Conservation (phyloP, 2,329 filamentous ascomycete species). For the Exophiala oligosperma region DNA sequence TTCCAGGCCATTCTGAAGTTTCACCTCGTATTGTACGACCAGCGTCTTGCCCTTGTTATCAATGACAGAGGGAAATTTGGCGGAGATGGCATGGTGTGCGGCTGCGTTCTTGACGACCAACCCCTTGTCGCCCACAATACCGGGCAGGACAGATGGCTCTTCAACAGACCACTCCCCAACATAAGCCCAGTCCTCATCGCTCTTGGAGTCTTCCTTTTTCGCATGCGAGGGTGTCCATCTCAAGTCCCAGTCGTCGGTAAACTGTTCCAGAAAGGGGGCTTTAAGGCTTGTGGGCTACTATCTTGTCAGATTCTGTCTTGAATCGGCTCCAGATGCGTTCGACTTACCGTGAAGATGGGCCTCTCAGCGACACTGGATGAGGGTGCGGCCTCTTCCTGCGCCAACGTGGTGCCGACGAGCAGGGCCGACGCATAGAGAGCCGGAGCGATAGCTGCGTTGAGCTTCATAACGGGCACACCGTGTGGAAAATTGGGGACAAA, state of each 20-base stretch:
- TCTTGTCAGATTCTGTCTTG: constrained; percentile 6
- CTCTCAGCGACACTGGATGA: constrained; percentile 61
- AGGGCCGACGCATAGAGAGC: constrained; percentile 70
- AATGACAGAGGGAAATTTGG: constrained; percentile 95
- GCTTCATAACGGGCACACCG: constrained; percentile 66
- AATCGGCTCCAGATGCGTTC: not conserved
- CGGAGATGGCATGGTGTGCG: constrained; percentile 97
- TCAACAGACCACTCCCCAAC: constrained; percentile 96
- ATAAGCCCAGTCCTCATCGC: constrained; percentile 92
- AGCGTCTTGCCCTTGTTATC: constrained; percentile 97
- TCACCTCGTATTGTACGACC: constrained; percentile 98
- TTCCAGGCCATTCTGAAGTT: constrained; percentile 95
- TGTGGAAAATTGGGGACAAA: not conserved
- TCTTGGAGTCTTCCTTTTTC: constrained; percentile 86
- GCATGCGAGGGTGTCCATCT: constrained; percentile 94
- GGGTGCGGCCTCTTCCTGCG: constrained; percentile 59
- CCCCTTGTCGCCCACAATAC: constrained; percentile 92
- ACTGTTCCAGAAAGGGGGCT: constrained; percentile 96
- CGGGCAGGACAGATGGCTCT: constrained; percentile 86
- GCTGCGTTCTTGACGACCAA: constrained; percentile 97
- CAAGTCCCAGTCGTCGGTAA: constrained; percentile 91
- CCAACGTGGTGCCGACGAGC: constrained; percentile 64
- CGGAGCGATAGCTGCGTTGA: constrained; percentile 75
- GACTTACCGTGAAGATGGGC: constrained; percentile 83
- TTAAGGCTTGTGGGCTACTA: constrained; percentile 81